A percentile compares a stretch with the other conserved stretches of the same genome.
These are phyloP conservation scores for Penicillium waksmanii DNA, from an alignment of 495 filamentous ascomycete genomes.

Conservation along the genomic window DNA sequence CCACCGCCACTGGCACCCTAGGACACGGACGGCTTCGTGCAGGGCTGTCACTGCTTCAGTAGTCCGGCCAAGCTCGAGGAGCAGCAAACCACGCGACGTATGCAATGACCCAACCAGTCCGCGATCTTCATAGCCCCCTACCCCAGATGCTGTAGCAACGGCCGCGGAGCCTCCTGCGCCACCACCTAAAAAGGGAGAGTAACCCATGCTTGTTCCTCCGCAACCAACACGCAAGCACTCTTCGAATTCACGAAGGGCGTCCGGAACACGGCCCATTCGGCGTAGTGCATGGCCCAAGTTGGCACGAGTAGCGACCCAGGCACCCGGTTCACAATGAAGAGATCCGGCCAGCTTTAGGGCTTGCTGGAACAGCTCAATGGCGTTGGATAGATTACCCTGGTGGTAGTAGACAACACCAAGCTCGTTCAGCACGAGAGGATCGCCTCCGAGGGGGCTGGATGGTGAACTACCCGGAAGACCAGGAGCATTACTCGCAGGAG, in stretches of 20 bases:
- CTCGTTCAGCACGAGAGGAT: slow-evolving; percentile 93
- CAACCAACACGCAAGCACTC: slow-evolving; percentile 79
- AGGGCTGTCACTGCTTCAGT: slow-evolving; percentile 68
- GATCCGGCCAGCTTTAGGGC: slow-evolving; percentile 77
- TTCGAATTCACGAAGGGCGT: slow-evolving; percentile 78
- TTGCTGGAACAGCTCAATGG: slow-evolving; percentile 71
- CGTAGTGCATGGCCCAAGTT: slow-evolving; percentile 90
- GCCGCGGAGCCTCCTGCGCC: slow-evolving; percentile 38
- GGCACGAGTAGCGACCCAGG: slow-evolving; percentile 85
- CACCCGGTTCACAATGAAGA: slow-evolving; percentile 76
- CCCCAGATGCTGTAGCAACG: slow-evolving; percentile 39
- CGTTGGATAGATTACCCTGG: slow-evolving; percentile 75
- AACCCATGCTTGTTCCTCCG: slow-evolving; percentile 62
- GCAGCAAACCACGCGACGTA: slow-evolving; percentile 63
- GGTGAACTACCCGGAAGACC: slow-evolving; percentile 39
- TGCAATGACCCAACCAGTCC: slow-evolving; percentile 49
- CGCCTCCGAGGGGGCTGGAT: slow-evolving; percentile 58
- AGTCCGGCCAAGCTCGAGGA: slow-evolving; percentile 67
- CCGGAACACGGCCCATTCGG: slow-evolving; percentile 66
- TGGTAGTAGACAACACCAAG: slow-evolving; percentile 94
- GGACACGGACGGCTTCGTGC: slow-evolving; percentile 69
- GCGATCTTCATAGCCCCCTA: slow-evolving; percentile 52
- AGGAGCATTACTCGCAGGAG: slow-evolving; percentile 41
- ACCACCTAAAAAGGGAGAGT: slow-evolving; percentile 46
- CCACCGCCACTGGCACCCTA: slow-evolving; percentile 56